phyloP scores from a whole-genome alignment of 2,329 filamentous ascomycete species.

The Colletotrichum zoysiae region DNA sequence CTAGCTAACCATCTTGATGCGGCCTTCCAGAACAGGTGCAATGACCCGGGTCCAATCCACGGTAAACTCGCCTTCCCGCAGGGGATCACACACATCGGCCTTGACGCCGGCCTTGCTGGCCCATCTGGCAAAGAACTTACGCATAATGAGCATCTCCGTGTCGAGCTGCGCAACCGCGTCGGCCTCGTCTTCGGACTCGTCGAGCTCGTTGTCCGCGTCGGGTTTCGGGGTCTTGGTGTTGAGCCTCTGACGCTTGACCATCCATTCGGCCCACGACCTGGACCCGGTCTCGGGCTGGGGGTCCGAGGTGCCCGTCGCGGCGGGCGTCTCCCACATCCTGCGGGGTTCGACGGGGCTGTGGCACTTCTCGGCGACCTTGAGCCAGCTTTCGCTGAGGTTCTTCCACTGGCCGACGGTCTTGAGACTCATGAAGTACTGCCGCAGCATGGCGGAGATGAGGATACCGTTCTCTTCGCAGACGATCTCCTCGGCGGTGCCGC shows the following conservation, averaged over 20 bases:
- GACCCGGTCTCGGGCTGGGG: constrained; percentile 42
- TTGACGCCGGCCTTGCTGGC: constrained; percentile 75
- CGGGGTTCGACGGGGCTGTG: constrained; percentile 63
- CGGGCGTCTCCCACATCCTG: constrained; percentile 50
- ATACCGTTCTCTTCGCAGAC: constrained; percentile 90
- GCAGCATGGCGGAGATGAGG: constrained; percentile 85
- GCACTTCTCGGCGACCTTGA: constrained; percentile 71
- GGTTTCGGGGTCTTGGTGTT: constrained; percentile 51
- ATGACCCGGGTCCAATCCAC: constrained; percentile 86
- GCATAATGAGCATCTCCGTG: constrained; percentile 72
- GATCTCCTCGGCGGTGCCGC: constrained; percentile 81
- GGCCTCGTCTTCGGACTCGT: constrained; percentile 49
- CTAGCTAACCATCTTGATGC: constrained; percentile 68
- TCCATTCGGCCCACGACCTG: constrained; percentile 54
- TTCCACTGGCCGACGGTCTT: constrained; percentile 86
- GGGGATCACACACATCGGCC: constrained; percentile 63
- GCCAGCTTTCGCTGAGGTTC: constrained; percentile 78
- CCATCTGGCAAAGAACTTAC: constrained; percentile 80
- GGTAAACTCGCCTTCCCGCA: constrained; percentile 70
- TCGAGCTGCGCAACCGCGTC: constrained; percentile 62
- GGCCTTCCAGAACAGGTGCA: constrained; percentile 80
- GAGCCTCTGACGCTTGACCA: constrained; percentile 52
- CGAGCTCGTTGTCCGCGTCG: constrained; percentile 57
- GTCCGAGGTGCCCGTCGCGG: constrained; percentile 37
- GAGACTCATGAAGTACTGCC: constrained; percentile 91